Evolutionary conservation across 768 basidiomycete genomes (phyloP).

Genomic region (Rhodosporidiobolus sp.): DNA sequence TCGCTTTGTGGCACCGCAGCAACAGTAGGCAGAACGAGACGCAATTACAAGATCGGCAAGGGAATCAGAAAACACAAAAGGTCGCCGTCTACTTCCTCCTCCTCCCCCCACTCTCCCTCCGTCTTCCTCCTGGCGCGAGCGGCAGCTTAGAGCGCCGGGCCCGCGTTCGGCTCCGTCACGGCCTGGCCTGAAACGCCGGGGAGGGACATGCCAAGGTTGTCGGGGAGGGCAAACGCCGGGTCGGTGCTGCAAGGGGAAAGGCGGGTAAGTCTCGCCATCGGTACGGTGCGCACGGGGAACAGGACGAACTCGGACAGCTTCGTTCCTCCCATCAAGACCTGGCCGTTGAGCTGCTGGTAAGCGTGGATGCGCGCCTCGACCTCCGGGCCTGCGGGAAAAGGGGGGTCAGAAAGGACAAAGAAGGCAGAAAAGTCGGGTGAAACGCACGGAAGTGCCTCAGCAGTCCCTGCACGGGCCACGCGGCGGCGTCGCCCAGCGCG

Average conservation of each 20-base stretch:
- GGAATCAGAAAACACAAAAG: no score
- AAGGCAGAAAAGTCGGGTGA: constrained; percentile 1
- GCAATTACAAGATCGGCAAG: no score
- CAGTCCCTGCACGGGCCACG: constrained; percentile 97
- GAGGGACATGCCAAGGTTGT: constrained; percentile 35
- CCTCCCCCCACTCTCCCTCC: no score
- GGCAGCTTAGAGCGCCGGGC: no score
- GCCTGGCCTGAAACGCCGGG: background rate
- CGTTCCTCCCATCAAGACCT: constrained; percentile 79
- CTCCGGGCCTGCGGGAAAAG: constrained; percentile 58
- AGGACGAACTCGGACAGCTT: background rate
- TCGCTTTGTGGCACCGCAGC: no score
- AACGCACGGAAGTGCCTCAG: constrained; percentile 85
- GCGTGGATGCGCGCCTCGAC: constrained; percentile 81
- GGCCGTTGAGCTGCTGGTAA: constrained; percentile 71
- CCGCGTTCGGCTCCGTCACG: background rate
- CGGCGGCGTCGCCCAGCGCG: constrained; percentile 88
- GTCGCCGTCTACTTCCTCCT: no score
- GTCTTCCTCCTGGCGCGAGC: no score
- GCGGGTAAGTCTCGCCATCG: background rate
- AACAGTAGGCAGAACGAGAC: no score
- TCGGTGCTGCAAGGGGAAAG: background rate
- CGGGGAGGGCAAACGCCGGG: constrained; percentile 20
- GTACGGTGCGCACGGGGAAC: no score
- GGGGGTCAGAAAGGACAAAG: background rate